Evolutionary conservation across 148 eudicot genomes (phyloP), one percentile per base, ranked within the genome.

Genomic region (Nyssa sinensis): DNA sequence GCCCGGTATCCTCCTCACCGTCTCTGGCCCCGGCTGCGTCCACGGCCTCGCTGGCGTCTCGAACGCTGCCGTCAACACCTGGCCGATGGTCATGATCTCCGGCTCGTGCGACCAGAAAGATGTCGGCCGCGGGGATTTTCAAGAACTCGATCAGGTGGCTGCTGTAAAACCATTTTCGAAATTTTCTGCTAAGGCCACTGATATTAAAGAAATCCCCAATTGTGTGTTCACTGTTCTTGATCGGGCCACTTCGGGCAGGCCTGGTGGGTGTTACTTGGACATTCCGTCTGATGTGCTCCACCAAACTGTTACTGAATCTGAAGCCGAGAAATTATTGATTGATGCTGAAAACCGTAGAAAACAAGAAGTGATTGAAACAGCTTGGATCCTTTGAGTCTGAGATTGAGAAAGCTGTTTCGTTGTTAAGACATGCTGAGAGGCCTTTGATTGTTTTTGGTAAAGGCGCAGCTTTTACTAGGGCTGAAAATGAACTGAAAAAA

Each of bases 11-110:
- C 91, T 95, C 24, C 87, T 95, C 75, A 92, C 99, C 24, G 97
- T 95, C 58, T 95, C 99, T 67, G 99, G 96, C 33, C 99, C 99
- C 37, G 99, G 99, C 19, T 90, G 96, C 77, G 97, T 95, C 27
- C 99, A 95, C 78, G 97, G 90, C 49, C 89, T 95, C 67, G 99
- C 99, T 35, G 99, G 99, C 2, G 77, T 95, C 4, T 95, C 99
- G 75, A 93, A 95, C 81, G 96, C 97, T 70, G 81, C 80, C 58
- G 74, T 64, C 72, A 95, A 95, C 71, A 70, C 79, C 57, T 95
- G 96, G 93, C 99, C 99, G 5, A 61, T 86, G 74, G 79, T 95
- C 76, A 70, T 95, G 70, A 88, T 95, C 64, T 93, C 96, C 59
- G 97, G 99, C 12, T 88, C 94, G 12, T 95, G 86, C 68, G 97